Evolutionary conservation across 208 protist species (phyloP).

Genomic region (Porcisia hertigi): DNA sequence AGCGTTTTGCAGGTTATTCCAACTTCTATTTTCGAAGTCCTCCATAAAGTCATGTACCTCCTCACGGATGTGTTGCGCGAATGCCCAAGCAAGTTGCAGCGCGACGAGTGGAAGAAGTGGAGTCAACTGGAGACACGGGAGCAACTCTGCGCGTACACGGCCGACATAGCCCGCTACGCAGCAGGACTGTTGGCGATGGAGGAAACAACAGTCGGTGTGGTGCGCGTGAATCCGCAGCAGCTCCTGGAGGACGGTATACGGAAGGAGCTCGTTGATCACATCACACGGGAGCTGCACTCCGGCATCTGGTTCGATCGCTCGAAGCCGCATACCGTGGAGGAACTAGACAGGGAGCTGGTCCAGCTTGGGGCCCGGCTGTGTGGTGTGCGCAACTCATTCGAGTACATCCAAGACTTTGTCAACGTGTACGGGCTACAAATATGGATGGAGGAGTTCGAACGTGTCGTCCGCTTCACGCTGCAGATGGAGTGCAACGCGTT

Average conservation of each 20-base stretch:
- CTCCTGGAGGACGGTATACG: slow-evolving; percentile 98
- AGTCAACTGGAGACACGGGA: slow-evolving; percentile 93
- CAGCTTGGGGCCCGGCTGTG: slow-evolving; percentile 77
- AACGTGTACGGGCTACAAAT: slow-evolving; percentile 96
- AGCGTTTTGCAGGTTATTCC: slow-evolving; percentile 97
- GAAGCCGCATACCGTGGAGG: slow-evolving; percentile 33
- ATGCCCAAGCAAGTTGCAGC: slow-evolving; percentile 70
- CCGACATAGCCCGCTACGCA: slow-evolving; percentile 94
- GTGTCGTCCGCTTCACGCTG: slow-evolving; percentile 96
- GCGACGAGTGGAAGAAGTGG: slow-evolving; percentile 70
- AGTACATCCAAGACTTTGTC: slow-evolving; percentile 98
- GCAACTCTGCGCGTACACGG: slow-evolving; percentile 86
- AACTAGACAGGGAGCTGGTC: slow-evolving; percentile 78
- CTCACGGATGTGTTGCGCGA: slow-evolving; percentile 83
- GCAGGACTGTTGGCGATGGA: slow-evolving; percentile 98
- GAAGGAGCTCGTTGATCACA: slow-evolving; percentile 90
- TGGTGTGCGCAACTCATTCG: slow-evolving; percentile 93
- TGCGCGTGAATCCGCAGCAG: slow-evolving; percentile 95
- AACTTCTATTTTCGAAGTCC: slow-evolving; percentile 93
- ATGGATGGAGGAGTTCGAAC: slow-evolving; percentile 97
- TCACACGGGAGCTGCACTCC: slow-evolving; percentile 73
- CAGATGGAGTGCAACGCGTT: slow-evolving; percentile 97
- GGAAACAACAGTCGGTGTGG: slow-evolving; percentile 96
- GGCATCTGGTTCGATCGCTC: slow-evolving; percentile 66
- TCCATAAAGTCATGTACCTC: slow-evolving; percentile 95